Conservation (phyloP, 2,329 filamentous ascomycete genomes). For the Microcyclospora pomicola region DNA sequence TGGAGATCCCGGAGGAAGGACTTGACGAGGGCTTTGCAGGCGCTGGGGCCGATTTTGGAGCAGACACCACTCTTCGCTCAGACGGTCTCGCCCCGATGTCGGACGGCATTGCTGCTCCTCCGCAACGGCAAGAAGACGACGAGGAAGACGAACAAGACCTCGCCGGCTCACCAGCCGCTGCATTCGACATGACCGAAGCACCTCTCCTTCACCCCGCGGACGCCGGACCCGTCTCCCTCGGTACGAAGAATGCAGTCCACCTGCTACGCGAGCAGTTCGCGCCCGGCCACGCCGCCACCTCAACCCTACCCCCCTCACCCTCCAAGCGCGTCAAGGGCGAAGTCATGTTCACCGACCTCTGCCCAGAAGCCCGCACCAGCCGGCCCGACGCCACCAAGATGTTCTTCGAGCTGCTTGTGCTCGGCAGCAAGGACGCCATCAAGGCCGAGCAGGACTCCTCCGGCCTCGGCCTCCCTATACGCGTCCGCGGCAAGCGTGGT, state of each 20-base stretch:
- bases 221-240: conserved; percentile 72
- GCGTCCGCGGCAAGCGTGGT: conserved; percentile 81
- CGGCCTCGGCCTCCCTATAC: conserved; percentile 64
- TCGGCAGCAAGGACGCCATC: conserved; percentile 95
- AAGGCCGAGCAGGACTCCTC: conserved; percentile 69
- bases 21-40: conserved; percentile 17
- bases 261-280: conserved; percentile 73
- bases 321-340: conserved; percentile 60
- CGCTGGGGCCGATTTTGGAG: conserved; percentile 22
- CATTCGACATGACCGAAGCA: conserved; percentile 67
- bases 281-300: conserved; percentile 38
- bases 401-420: conserved; percentile 94
- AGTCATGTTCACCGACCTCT: conserved; percentile 80
- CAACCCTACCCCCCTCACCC: conserved; percentile 51
- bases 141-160: conserved; percentile 20
- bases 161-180: conserved; percentile 17
- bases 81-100: conserved; percentile 10
- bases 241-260: conserved; percentile 92
- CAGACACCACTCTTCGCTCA: conserved; percentile 9
- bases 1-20: conserved; percentile 19
- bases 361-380: conserved; percentile 67
- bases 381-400: conserved; percentile 94
- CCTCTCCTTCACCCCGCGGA: conserved; percentile 69
- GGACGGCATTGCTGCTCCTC: conserved; percentile 10
- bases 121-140: conserved; percentile 13